Evolutionary conservation across 1,284 basidiomycete genomes (phyloP).

Genomic region (Nidula niveotomentosa): DNA sequence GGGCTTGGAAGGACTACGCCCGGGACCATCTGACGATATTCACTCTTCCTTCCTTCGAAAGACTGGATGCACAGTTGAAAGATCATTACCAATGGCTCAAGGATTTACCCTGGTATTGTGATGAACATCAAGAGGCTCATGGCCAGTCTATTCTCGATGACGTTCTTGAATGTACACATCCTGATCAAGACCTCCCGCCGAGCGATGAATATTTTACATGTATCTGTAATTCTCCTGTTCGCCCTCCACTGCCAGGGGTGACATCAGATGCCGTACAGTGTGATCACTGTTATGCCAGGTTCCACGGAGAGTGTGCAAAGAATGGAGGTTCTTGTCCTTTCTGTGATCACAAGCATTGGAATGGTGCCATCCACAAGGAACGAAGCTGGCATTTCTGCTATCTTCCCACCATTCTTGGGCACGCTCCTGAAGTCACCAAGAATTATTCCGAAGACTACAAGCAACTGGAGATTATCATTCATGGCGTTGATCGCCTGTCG

Average conservation of each 20-base stretch:
- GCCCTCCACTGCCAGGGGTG: constrained; percentile 69
- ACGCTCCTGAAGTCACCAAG: constrained; percentile 72
- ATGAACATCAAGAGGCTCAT: constrained; percentile 59
- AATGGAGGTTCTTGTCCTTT: constrained; percentile 87
- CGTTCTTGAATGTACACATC: constrained; percentile 67
- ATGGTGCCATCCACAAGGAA: constrained; percentile 76
- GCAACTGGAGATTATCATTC: constrained; percentile 73
- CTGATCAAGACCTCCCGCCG: constrained; percentile 75
- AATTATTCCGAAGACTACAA: constrained; percentile 77
- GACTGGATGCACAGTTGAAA: constrained; percentile 63
- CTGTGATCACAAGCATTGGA: constrained; percentile 87
- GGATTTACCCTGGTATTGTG: constrained; percentile 75
- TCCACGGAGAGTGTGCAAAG: constrained; percentile 79
- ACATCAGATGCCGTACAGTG: constrained; percentile 83
- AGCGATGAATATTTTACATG: constrained; percentile 80
- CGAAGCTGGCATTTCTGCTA: constrained; percentile 80
- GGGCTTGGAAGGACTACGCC: constrained; percentile 70
- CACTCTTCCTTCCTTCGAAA: constrained; percentile 68
- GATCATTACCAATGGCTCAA: constrained; percentile 69
- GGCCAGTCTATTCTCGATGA: constrained; percentile 65
- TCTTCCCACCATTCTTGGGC: constrained; percentile 63
- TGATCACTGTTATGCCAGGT: constrained; percentile 81
- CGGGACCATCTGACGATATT: constrained; percentile 71
- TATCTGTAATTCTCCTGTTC: constrained; percentile 73
- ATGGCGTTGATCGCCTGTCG: constrained; percentile 71